Evolutionary conservation across 208 protist genomes (phyloP), one percentile per base, ranked within the genome.

Genomic region (Crithidia sp.): DNA sequence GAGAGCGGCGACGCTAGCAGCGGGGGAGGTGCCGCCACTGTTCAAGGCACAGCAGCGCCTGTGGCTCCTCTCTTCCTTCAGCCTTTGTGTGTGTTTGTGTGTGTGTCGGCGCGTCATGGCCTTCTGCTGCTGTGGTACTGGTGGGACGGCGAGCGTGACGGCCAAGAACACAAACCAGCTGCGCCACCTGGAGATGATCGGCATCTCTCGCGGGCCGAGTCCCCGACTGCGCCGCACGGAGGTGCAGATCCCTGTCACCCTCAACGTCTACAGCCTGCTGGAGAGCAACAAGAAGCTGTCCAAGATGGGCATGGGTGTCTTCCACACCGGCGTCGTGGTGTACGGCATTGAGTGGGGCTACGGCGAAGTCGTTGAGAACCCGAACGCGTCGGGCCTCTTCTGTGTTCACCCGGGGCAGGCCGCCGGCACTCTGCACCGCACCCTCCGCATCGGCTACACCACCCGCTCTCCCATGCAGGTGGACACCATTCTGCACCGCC

Each of bases 271-370:
- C 70, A 92, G 87, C 70, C 79, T 96, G 12, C 13, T 91, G 13
- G 75, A 84, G 67, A 82, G 67, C 28, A 96, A 96, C 76, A 84
- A 79, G 58, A 82, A 67, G 52, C 76, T 96, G 13, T 72, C 71
- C 12, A 86, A 85, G 80, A 28, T 96, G 28, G 94, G 94, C 47
- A 82, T 97, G 66, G 94, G 94, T 41, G 81, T 96, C 57, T 97
- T 87, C 71, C 94, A 97, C 82, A 85, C 77, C 16, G 94, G 94
- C n/a, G 83, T 97, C 9, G 87, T 96, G 8, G 80, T 97, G 17
- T 97, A 93, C 76, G 94, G 94, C 64, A 90, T 92, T 53, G 94
- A 97, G 79, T 97, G 92, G 91, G 78, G 87, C 71, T 97, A 92
- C 82, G 94, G 94, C 50, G 90, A 95, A 79, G 74, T 87, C 2